These are phyloP conservation scores for Daphne laureola DNA, from an alignment of 441 rosid species.

Conservation along the genomic window DNA sequence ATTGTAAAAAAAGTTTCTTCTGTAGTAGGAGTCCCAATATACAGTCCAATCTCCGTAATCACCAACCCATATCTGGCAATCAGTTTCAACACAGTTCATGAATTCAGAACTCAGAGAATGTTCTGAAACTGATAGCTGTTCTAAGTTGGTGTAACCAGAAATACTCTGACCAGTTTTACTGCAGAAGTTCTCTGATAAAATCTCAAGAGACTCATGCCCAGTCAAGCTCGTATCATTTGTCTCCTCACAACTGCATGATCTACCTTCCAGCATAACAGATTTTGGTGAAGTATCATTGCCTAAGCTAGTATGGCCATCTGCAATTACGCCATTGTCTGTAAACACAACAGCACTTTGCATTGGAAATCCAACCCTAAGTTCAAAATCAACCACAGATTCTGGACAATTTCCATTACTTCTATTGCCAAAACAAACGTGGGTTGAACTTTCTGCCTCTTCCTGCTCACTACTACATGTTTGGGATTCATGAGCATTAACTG, in stretches of 20 bases:
- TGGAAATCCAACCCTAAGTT: constrained; percentile 9
- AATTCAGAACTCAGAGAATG: constrained; percentile 22
- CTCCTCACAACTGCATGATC: constrained; percentile 18
- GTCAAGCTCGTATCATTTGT: constrained; percentile 16
- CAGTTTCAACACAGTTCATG: constrained; percentile 18
- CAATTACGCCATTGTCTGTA: constrained; percentile 19
- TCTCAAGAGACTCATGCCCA: constrained; percentile 19
- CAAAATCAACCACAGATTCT: constrained; percentile 15
- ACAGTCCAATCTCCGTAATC: constrained; percentile 56
- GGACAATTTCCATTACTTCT: constrained; percentile 17
- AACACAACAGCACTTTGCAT: constrained; percentile 10
- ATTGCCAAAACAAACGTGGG: constrained; percentile 12
- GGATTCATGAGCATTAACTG: constrained; percentile 30
- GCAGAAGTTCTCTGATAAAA: constrained; percentile 10
- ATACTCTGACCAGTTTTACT: constrained; percentile 13
- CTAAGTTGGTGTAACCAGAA: constrained; percentile 15
- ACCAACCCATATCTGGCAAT: constrained; percentile 16
- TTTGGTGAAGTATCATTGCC: constrained; percentile 22
- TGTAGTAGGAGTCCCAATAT: constrained; percentile 66
- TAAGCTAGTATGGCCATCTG: constrained; percentile 11
- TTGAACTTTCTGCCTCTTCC: constrained; percentile 19
- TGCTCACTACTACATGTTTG: constrained; percentile 14
- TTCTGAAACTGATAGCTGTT: constrained; percentile 21
- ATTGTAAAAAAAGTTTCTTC: constrained; percentile 62
- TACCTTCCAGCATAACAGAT: constrained; percentile 18